Evolutionary conservation across 2,329 filamentous ascomycete species (phyloP), one percentile per base, ranked within the genome.

Genomic region (Botrytis fragariae): DNA sequence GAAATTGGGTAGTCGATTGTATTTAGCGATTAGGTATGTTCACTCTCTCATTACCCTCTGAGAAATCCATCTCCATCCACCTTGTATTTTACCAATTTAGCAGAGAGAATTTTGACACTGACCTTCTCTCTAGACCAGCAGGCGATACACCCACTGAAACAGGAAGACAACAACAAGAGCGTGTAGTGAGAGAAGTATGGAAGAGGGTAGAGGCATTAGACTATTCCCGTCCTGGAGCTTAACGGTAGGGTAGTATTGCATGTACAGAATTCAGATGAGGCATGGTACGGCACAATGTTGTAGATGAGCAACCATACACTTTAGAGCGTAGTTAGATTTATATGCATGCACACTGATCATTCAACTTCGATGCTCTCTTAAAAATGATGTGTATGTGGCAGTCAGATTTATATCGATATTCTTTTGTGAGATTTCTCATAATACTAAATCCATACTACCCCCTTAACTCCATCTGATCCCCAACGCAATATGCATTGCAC

Each of bases 151-250:
- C 83, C 4, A 86, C 81, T 0, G 92, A 94, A 79, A 90, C 89
- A 3, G 91, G 86, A 10, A 86, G 90, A 25, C 84, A 93, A 78
- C 85, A 87, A 14, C 92, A 94, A 77, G 91, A 93, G 77, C 84
- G 92, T 74, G 87, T 90, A 0, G 90, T 93, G 2, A 84, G 91
- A 61, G 91, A 93, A 78, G 90, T 92, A 1, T 94, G 92, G 92
- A 87, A 86, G 76, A 85, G 92, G 48, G 92, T 93, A 9, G 84
- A 87, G 69, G 83, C 85, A 20, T 82, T 94, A 72, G 89, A 93
- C 77, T 94, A 94, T 79, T 83, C 84, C 37, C 85, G 92, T 32
- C 92, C 91, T 1, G 90, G 90, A 1, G 86, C 84, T 20, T 72
- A 39, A n/a, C 32, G 14, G 18, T 9, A 48, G 32, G 39, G 62